These are phyloP conservation scores for Colletotrichum simmondsii DNA, from an alignment of 2,329 filamentous ascomycete species.

Conservation along the genomic window DNA sequence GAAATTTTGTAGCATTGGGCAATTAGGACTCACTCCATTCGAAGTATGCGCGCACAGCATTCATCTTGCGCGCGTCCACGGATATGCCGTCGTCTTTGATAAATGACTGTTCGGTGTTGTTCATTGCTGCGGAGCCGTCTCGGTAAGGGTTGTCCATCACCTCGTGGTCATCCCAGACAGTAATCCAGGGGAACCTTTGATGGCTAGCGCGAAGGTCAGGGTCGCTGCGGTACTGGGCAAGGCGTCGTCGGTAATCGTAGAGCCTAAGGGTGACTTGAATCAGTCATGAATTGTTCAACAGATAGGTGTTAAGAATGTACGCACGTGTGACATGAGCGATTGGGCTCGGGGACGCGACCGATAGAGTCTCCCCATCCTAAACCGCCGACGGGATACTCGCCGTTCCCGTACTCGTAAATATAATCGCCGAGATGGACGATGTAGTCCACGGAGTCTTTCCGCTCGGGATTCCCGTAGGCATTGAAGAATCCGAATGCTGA, in stretches of 20 bases:
- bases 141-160: conserved; percentile 74
- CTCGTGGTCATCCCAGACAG: conserved; percentile 59
- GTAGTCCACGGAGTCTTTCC: conserved; percentile 69
- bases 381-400: background rate
- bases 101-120: conserved; percentile 76
- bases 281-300: background rate
- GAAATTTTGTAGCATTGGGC: conserved; percentile 32
- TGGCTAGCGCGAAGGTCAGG: conserved; percentile 50
- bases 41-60: conserved; percentile 76
- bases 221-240: conserved; percentile 52
- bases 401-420: conserved; percentile 68
- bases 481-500: conserved; percentile 65
- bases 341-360: too few species aligned
- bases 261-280: conserved; percentile 46
- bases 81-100: conserved; percentile 63
- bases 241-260: conserved; percentile 53
- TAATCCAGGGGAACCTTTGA: conserved; percentile 55
- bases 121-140: conserved; percentile 66
- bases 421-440: conserved; percentile 69
- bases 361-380: too few species aligned
- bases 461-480: conserved; percentile 65
- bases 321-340: too few species aligned
- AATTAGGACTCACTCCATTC: conserved; percentile 58
- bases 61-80: conserved; percentile 76
- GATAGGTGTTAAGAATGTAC: too few species aligned